These are phyloP conservation scores for Marvania coccoides DNA, from an alignment of 139 green algal genomes.

Conservation along the genomic window DNA sequence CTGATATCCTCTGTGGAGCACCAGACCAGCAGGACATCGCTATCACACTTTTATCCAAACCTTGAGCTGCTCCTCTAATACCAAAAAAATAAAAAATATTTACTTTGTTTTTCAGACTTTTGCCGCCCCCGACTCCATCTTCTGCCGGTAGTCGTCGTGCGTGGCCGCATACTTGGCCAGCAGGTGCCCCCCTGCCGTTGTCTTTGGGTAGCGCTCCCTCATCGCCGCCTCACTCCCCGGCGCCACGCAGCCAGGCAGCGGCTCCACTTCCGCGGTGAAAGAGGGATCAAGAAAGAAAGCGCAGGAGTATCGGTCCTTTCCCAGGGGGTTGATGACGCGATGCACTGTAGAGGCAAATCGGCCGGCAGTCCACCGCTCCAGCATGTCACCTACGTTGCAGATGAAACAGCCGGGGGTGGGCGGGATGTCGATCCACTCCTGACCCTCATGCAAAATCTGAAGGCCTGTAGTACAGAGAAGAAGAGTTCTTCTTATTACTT, in stretches of 20 bases:
- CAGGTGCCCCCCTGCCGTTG: slow-evolving; percentile 3
- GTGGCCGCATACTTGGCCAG: slow-evolving; percentile 18
- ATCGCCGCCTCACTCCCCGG: not conserved
- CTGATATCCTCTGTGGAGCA: too few relatives aligned
- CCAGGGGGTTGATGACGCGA: slow-evolving; percentile 61
- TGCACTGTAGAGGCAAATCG: slow-evolving; percentile 73
- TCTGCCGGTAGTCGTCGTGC: slow-evolving; percentile 7
- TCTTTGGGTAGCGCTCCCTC: slow-evolving; percentile 1
- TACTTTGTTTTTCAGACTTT: not conserved
- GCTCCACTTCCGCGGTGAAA: slow-evolving; percentile 12
- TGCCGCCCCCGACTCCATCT: not conserved
- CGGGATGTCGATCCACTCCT: slow-evolving; percentile 62
- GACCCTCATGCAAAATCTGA: slow-evolving; percentile 7
- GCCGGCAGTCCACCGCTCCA: slow-evolving; percentile 62
- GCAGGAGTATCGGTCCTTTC: slow-evolving; percentile 60
- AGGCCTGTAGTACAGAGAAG: too few relatives aligned
- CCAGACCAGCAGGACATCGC: too few relatives aligned
- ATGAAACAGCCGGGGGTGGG: slow-evolving; percentile 61
- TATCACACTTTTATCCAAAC: too few relatives aligned
- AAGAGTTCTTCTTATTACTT: too few relatives aligned
- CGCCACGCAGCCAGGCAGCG: not conserved
- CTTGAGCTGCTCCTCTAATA: too few relatives aligned
- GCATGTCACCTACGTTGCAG: slow-evolving; percentile 91
- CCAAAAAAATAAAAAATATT: not conserved
- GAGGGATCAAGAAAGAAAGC: slow-evolving; percentile 82